Base-by-base conservation (phyloP, 768 basidiomycete genomes). In the Chalciporus piperatus region DNA sequence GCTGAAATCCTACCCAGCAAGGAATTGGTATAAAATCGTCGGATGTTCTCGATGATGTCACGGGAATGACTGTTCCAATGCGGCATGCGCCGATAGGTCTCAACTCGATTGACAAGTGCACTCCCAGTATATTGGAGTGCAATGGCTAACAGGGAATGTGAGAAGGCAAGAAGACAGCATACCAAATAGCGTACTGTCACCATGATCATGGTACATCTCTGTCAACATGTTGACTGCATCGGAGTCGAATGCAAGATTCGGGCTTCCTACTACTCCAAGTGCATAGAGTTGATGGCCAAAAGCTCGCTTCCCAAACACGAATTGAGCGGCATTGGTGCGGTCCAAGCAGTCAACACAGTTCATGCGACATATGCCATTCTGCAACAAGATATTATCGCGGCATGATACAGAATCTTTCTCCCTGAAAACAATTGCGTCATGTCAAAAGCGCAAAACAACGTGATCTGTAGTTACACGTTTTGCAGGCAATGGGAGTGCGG, bases 321-420 rank as follows among this genome's bases (percentile, higher is more conserved):
- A 98, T 62, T 98, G 95, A 0, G 92, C 93, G 3, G 93, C 92
- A 60, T 98, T 98, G 4, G 96, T 98, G 11, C 96, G 84, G 68
- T 97, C 94, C 13, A 99, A 74, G 62, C 96, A 99, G 62, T 99
- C 96, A 0, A 99, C 94, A 62, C 97, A 99, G 62, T 99, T 99
- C 0, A 85, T 93, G 14, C 97, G 80, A 52, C 91, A 90, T 23
- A 98, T 82, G 1, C 97, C 97, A 41, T 88, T 92, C 70, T 99
- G 97, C 10, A 99, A 71, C 2, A 82, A 78, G 56, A 97, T 91
- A 2, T 72, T 76, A 48, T 69, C 73, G 8, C 91, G 82, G 80
- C 85, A 89, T 1, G 43, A 52, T 2, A 37, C 14, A 28, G 71
- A 56, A 6, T 69, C 60, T 16, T 57, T 64, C 28, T 73, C 70